Conservation (phyloP, 805 yeast species). For the Metschnikowia aberdeeniae region DNA sequence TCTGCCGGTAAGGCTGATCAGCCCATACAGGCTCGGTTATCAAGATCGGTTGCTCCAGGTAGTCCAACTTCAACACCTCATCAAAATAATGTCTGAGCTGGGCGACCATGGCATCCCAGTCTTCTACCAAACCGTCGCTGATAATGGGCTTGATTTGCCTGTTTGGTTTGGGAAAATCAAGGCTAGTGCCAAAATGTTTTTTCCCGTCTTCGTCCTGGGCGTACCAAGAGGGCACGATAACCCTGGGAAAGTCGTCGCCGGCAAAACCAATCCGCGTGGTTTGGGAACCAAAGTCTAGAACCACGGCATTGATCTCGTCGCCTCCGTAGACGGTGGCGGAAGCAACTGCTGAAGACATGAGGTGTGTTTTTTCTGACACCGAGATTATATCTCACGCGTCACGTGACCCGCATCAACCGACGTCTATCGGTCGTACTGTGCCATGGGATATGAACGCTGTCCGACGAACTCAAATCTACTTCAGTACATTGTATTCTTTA, state of each 20-base stretch:
- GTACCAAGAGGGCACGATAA: constrained; percentile 68
- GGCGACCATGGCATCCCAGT: constrained; percentile 83
- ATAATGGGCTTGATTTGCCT: constrained; percentile 55
- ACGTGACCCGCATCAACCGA: neutral
- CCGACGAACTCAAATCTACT: neutral
- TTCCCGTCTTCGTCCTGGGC: constrained; percentile 21
- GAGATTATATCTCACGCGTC: neutral
- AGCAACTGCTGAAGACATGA: constrained; percentile 15
- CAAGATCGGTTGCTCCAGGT: constrained; percentile 68
- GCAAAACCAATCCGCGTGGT: constrained; percentile 85
- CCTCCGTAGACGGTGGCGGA: constrained; percentile 30
- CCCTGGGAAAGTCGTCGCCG: constrained; percentile 84
- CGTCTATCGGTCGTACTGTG: neutral
- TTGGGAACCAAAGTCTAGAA: constrained; percentile 86
- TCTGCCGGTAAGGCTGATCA: constrained; percentile 57
- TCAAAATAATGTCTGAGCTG: constrained; percentile 66
- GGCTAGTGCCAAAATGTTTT: constrained; percentile 37
- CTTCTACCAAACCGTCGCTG: constrained; percentile 58
- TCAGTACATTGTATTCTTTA: neutral
- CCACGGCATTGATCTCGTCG: constrained; percentile 88
- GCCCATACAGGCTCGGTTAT: constrained; percentile 90
- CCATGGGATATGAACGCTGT: neutral
- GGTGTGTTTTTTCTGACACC: neutral
- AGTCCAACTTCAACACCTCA: constrained; percentile 46
- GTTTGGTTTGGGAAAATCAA: constrained; percentile 48